Evolutionary conservation across 208 protist species (phyloP).

Genomic region (Trypanosomatidae sp.): DNA sequence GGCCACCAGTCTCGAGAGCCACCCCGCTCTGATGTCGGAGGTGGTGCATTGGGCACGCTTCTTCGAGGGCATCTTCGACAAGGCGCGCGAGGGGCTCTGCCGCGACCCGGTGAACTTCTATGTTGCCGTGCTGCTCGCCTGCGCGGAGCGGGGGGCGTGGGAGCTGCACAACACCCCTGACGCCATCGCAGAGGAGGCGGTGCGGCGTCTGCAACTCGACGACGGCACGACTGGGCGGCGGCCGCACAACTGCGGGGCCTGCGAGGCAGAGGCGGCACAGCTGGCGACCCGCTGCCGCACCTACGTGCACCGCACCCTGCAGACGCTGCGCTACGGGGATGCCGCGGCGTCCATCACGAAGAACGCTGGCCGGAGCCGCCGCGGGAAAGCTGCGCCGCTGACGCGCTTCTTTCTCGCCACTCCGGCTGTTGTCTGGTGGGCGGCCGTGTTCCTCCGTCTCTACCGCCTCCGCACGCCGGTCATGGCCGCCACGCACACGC

Average conservation of each 20-base stretch:
- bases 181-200: slow-evolving; percentile 27
- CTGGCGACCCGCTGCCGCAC: slow-evolving; percentile 18
- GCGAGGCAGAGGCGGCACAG: slow-evolving; percentile 9
- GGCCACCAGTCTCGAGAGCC: slow-evolving; percentile 7
- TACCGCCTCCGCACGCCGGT: slow-evolving; percentile 22
- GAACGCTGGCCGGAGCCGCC: too few relatives aligned
- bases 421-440: slow-evolving; percentile 44
- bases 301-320: slow-evolving; percentile 20
- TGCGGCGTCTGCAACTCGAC: slow-evolving; percentile 14
- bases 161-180: slow-evolving; percentile 29
- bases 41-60: slow-evolving; percentile 43
- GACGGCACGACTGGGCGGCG: slow-evolving; percentile 23
- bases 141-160: slow-evolving; percentile 24
- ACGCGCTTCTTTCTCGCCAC: slow-evolving; percentile 46
- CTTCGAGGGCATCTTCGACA: slow-evolving; percentile 43
- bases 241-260: slow-evolving; percentile 26
- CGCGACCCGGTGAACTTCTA: slow-evolving; percentile 39
- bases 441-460: slow-evolving; percentile 31
- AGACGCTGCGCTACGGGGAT: not conserved
- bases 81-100: slow-evolving; percentile 33
- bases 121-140: slow-evolving; percentile 45
- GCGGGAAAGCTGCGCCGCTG: not conserved
- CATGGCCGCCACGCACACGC: not conserved
- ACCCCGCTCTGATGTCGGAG: slow-evolving; percentile 30
- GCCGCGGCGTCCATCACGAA: not conserved